Percentiles rank a stretch among this genome's conserved stretches.
Evolutionary conservation across 805 yeast species (phyloP).

Genomic region (Wickerhamiella vanderwaltii): DNA sequence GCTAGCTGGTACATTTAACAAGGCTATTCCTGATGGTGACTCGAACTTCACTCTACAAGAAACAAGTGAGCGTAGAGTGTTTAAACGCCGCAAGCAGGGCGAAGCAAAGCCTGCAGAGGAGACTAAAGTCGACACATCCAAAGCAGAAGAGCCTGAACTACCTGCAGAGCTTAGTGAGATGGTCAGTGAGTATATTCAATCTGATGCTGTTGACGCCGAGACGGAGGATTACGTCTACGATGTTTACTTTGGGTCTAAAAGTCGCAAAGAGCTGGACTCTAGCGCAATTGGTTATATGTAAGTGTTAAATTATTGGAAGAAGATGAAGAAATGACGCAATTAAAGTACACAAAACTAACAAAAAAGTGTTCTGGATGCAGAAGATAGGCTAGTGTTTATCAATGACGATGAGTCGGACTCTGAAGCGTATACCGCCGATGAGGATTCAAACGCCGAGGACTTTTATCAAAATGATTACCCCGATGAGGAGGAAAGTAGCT

Average conservation of each 20-base stretch:
- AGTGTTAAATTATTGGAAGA: slow-evolving; percentile 15
- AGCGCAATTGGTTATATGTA: slow-evolving; percentile 26
- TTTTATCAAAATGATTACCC: slow-evolving; percentile 91
- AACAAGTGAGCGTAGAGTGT: slow-evolving; percentile 23
- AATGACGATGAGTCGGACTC: slow-evolving; percentile 31
- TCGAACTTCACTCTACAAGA: slow-evolving; percentile 18
- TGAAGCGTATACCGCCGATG: slow-evolving; percentile 26
- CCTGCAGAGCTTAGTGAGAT: slow-evolving; percentile 63
- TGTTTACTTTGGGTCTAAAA: slow-evolving; percentile 52
- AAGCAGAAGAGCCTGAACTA: slow-evolving; percentile 25
- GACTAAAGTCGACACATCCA: slow-evolving; percentile 19
- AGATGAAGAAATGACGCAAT: not conserved
- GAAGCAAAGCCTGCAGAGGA: slow-evolving; percentile 4
- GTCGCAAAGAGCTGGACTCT: slow-evolving; percentile 33
- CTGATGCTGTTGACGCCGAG: slow-evolving; percentile 20
- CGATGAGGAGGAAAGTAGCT: slow-evolving; percentile 53
- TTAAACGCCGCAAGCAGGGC: slow-evolving; percentile 19
- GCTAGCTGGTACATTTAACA: slow-evolving; percentile 24
- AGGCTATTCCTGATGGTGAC: slow-evolving; percentile 6
- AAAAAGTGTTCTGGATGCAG: slow-evolving; percentile 22
- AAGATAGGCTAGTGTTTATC: slow-evolving; percentile 23
- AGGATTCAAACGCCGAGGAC: slow-evolving; percentile 58
- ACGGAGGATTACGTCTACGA: slow-evolving; percentile 80
- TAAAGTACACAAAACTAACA: slow-evolving; percentile 4
- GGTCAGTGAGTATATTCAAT: slow-evolving; percentile 37